A percentile compares a stretch with the other conserved stretches of the same genome.
Conservation (phyloP, 2,329 filamentous ascomycete genomes). For the Colletotrichum liaoningense region DNA sequence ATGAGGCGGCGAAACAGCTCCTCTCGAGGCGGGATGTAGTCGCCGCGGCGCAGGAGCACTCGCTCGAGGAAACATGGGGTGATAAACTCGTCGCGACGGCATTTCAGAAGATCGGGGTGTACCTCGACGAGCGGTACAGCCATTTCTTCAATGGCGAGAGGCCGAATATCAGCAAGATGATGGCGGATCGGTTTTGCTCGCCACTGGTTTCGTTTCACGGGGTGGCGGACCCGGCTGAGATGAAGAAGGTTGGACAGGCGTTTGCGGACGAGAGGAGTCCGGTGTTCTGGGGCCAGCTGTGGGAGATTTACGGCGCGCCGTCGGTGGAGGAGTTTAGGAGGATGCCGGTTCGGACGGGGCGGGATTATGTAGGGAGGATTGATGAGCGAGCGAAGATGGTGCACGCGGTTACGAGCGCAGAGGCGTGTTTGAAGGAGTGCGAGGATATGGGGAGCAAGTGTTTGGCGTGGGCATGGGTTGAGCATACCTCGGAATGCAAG, state of each 20-base stretch:
- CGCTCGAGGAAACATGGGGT: constrained; percentile 64
- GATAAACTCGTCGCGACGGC: constrained; percentile 66
- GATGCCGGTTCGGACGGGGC: constrained; percentile 49
- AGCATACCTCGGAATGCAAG: constrained; percentile 52
- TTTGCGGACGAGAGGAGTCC: constrained; percentile 53
- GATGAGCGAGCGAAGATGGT: constrained; percentile 56
- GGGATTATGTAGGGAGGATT: constrained; percentile 63
- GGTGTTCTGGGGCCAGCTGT: constrained; percentile 63
- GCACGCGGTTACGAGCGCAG: constrained; percentile 49
- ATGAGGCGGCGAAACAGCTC: constrained; percentile 59
- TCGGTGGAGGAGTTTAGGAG: constrained; percentile 51
- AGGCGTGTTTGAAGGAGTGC: constrained; percentile 58
- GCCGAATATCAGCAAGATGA: constrained; percentile 61
- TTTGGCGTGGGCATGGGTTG: constrained; percentile 64
- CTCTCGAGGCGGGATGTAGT: constrained; percentile 57
- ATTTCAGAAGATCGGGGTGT: constrained; percentile 63
- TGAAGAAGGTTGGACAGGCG: constrained; percentile 56
- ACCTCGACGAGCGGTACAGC: constrained; percentile 65
- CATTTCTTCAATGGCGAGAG: constrained; percentile 67
- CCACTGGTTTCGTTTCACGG: constrained; percentile 67
- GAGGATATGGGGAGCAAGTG: constrained; percentile 51
- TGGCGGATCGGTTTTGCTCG: constrained; percentile 62
- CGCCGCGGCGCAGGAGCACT: constrained; percentile 56
- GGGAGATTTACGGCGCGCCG: constrained; percentile 58
- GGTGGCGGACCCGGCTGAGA: constrained; percentile 56